Evolutionary conservation across 805 yeast species (phyloP), one percentile per base, ranked within the genome.

Genomic region (Wickerhamomyces pijperi): DNA sequence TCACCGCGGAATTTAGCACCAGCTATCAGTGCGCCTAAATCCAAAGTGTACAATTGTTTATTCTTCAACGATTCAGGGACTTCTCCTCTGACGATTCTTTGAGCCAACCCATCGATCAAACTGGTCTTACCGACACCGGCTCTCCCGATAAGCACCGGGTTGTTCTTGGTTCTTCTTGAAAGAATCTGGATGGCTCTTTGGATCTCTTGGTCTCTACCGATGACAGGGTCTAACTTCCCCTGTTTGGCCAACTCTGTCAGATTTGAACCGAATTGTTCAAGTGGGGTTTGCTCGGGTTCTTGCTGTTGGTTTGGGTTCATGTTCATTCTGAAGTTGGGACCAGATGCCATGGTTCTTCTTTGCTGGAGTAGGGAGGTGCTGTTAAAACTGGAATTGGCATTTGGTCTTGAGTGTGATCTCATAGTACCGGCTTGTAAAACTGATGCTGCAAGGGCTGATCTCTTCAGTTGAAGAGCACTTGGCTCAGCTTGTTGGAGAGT

Each of bases 81-180:
- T 55, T 88, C 95, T 12, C 90, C 90, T 41, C 82, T 76, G 8
- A 85, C 76, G 37, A 92, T 88, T 51, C 97, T 67, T 60, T 92
- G 97, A 0, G 97, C 97, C 32, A 92, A 66, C 0, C 97, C 98
- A 56, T 92, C 98, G 76, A 92, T 82, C 42, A 92, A 77, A 6
- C 97, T 94, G 0, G 97, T 92, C 59, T 90, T 90, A 64, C 98
- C 98, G 0, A 96, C 94, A 63, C 98, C 98, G 1, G 98, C 98
- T 48, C 83, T 77, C 45, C 98, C 98, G 33, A 92, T 87, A 39
- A 90, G 60, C 1, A 92, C 95, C 0, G 98, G 98, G 54, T 90
- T 90, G 58, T 92, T 92, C 60, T 90, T 90, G 1, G 97, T 87
- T 57, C 97, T 70, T 49, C 98, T 68, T 1, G 96, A 85, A 35